phyloP scores from a whole-genome alignment of 2,329 filamentous ascomycete genomes.

The Amylocarpus encephaloides region DNA sequence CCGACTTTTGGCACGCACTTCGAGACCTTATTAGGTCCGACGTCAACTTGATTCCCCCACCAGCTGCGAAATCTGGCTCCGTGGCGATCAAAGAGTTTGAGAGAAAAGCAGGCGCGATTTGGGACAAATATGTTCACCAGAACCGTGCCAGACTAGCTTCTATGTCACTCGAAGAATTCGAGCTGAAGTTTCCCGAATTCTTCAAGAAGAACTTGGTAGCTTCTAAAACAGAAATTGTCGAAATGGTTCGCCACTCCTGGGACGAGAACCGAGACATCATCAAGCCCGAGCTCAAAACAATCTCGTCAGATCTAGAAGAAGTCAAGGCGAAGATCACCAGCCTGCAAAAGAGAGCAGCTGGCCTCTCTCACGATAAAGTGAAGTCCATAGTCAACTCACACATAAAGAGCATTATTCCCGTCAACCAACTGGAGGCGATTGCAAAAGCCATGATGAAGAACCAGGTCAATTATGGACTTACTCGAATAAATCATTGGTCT shows the following conservation, averaged over 20 bases:
- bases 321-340: slow-evolving; percentile 11
- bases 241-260: slow-evolving; percentile 89
- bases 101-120: slow-evolving; percentile 7
- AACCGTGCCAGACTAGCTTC: slow-evolving; percentile 14
- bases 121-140: slow-evolving; percentile 13
- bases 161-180: slow-evolving; percentile 14
- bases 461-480: slow-evolving; percentile 10
- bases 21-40: slow-evolving; percentile 46
- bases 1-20: slow-evolving; percentile 61
- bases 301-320: slow-evolving; percentile 15
- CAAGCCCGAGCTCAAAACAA: slow-evolving; percentile 14
- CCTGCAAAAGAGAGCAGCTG: slow-evolving; percentile 3
- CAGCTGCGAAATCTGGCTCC: background rate
- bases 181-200: slow-evolving; percentile 17
- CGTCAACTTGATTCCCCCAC: slow-evolving; percentile 6
- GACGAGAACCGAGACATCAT: slow-evolving; percentile 15
- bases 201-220: slow-evolving; percentile 18
- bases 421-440: slow-evolving; percentile 26
- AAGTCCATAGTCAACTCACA: slow-evolving; percentile 15
- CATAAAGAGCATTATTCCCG: slow-evolving; percentile 15
- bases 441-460: slow-evolving; percentile 21
- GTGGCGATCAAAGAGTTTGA: slow-evolving; percentile 7
- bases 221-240: slow-evolving; percentile 54
- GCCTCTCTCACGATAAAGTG: slow-evolving; percentile 13
- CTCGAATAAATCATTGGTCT: slow-evolving; percentile 68